Evolutionary conservation across 2,329 filamentous ascomycete species (phyloP), one percentile per base, ranked within the genome.

Genomic region (Arthrobotrys sinensis): DNA sequence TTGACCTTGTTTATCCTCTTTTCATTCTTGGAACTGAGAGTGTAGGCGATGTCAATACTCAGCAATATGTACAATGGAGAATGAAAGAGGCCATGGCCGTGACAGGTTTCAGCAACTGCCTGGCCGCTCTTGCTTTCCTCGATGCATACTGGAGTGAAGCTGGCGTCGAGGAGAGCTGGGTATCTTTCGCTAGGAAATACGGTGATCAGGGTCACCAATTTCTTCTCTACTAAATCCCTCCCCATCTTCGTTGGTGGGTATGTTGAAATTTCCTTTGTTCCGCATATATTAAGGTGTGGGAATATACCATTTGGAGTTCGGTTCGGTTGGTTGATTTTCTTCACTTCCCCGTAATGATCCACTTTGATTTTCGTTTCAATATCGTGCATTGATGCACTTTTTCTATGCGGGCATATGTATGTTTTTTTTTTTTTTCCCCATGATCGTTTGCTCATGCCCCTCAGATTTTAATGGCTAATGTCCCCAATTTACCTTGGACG

Each of bases 61-160:
- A 76, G 48, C 55, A 76, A 28, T 76, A 76, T 24, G 72, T 76
- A 21, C 55, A 76, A 16, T 76, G 72, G 72, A 76, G 72, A 43
- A 76, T 76, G 72, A 76, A 70, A 60, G 72, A 76, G 19, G 72
- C 72, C 28, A 76, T 76, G 72, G 65, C 55, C 34, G 72, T 76
- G n/a, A 76, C 72, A 50, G 72, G 72, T 46, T 76, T 76, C 65
- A 76, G 72, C 55, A 76, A 76, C 50, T 76, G 65, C 43, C 64
- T 76, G 21, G 72, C 72, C 8, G 72, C 72, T 28, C 64, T 76
- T 34, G 57, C 72, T 40, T 76, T 76, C 57, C 72, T 76, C 36
- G 65, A 70, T 48, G 45, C 72, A 14, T 76, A 76, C 21, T 76
- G 72, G 72, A 70, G 55, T 32, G 64, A 76, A 19, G 72, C 72